These are phyloP conservation scores for Xylaria sp. DNA, from an alignment of 2,329 filamentous ascomycete species.

Conservation along the genomic window DNA sequence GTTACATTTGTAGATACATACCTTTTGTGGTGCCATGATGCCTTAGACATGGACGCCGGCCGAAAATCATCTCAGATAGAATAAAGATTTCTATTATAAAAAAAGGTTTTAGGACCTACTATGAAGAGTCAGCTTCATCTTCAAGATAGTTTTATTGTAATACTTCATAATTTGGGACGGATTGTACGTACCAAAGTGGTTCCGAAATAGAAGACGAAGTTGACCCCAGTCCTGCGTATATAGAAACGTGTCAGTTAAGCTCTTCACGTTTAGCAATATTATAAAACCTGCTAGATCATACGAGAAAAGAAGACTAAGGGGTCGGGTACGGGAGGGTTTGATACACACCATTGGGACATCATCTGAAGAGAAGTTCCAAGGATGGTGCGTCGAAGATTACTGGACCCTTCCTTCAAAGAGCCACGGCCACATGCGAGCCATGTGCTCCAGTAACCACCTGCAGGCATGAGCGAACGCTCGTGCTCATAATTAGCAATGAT, in stretches of 20 bases:
- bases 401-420: constrained; percentile 69
- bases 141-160: neutral
- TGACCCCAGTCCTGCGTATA: constrained; percentile 87
- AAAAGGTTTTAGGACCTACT: constrained; percentile 23
- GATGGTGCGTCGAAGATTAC: constrained; percentile 76
- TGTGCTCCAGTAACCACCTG: constrained; percentile 70
- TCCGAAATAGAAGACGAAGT: constrained; percentile 77
- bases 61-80: neutral
- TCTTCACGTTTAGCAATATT: no score
- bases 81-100: neutral
- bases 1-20: neutral
- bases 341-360: constrained; percentile 85
- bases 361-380: constrained; percentile 79
- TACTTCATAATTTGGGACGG: neutral
- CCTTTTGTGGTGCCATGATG: neutral
- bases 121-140: constrained; percentile 15
- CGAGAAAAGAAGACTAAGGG: no score
- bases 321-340: no score
- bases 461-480: constrained; percentile 75
- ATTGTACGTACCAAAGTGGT: constrained; percentile 68
- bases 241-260: no score
- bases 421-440: constrained; percentile 78
- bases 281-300: no score
- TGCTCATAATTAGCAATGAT: constrained; percentile 91
- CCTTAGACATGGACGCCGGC: neutral